Conservation (phyloP, 2,329 filamentous ascomycete genomes). For the Neopestalotiopsis rosae region DNA sequence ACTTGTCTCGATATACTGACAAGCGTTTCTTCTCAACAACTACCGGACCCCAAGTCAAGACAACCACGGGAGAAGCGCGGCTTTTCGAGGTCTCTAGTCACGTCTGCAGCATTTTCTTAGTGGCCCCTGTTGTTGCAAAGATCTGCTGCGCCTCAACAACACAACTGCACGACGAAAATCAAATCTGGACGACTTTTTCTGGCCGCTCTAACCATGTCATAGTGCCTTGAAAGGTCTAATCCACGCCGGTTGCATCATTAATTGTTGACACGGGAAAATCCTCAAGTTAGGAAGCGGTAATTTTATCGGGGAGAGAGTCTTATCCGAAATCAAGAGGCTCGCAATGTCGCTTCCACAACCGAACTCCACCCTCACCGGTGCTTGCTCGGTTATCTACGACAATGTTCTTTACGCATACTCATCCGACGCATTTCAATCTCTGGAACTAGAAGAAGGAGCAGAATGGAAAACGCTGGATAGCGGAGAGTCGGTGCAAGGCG, state of each 20-base stretch:
- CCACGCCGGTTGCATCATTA: neutral
- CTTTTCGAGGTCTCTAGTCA: neutral
- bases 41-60: neutral
- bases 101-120: neutral
- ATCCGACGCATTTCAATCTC: constrained; percentile 73
- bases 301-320: constrained; percentile 15
- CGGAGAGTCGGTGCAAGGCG: constrained; percentile 75
- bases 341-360: constrained; percentile 77
- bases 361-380: constrained; percentile 70
- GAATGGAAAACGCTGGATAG: constrained; percentile 71
- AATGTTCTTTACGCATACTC: constrained; percentile 88
- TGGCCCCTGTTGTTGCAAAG: neutral
- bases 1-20: neutral
- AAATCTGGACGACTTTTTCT: neutral
- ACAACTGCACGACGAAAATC: neutral
- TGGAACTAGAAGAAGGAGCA: constrained; percentile 71
- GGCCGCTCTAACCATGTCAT: constrained; percentile 8
- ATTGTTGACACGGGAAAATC: constrained; percentile 5
- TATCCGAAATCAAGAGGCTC: constrained; percentile 19
- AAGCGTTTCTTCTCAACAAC: neutral
- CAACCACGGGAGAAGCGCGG: neutral
- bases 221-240: constrained; percentile 4
- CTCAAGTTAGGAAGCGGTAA: constrained; percentile 13
- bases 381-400: constrained; percentile 82
- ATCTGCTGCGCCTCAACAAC: constrained; percentile 19